Percentiles rank a stretch among this genome's conserved stretches.
Evolutionary conservation across 305 asterid genomes (phyloP).

Genomic region (Fraxinus latifolia): DNA sequence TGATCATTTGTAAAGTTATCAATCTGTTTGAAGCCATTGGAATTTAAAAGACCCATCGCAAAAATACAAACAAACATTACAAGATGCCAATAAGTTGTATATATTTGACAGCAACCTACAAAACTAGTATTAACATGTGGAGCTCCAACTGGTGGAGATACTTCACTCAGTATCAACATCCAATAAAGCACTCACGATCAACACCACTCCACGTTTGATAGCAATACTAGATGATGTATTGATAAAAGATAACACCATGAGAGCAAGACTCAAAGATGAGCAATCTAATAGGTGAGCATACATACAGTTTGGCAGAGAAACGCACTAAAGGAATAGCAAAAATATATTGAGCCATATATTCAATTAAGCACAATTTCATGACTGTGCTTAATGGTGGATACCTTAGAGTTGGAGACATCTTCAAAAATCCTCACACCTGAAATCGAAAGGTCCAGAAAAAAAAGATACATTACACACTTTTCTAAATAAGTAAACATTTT

Average conservation of each 20-base stretch:
- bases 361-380: constrained; percentile 7
- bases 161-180: background rate
- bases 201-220: background rate
- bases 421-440: constrained; percentile 96
- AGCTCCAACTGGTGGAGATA: background rate
- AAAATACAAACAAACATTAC: constrained; percentile 1
- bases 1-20: background rate
- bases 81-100: background rate
- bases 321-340: background rate
- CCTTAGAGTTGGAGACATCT: constrained; percentile 78
- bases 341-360: constrained; percentile 4
- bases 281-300: background rate
- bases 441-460: constrained; percentile 29
- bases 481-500: constrained; percentile 9
- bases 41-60: constrained; percentile 12
- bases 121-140: background rate
- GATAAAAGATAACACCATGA: background rate
- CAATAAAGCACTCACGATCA: background rate
- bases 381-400: constrained; percentile 28
- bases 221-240: background rate
- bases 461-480: constrained; percentile 17
- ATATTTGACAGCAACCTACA: background rate
- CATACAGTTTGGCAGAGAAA: background rate
- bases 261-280: background rate
- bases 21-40: constrained; percentile 14